These are phyloP conservation scores for Nicotiana sylvestris DNA, from an alignment of 257 asterid species.

Conservation along the genomic window DNA sequence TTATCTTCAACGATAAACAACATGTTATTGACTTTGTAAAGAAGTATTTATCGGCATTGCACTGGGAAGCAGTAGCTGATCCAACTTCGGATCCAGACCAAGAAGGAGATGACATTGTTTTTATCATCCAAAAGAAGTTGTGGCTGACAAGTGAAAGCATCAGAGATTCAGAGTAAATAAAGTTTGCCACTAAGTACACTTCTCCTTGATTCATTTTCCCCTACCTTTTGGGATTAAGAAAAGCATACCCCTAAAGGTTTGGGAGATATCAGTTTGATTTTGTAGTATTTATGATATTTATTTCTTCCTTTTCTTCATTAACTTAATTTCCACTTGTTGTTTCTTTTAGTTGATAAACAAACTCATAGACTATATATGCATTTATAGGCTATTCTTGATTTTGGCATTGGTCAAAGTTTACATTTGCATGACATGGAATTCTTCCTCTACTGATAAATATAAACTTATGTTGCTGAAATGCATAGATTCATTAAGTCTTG, in stretches of 20 bases:
- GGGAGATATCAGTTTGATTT: conserved; percentile 22
- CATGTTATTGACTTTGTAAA: conserved; percentile 73
- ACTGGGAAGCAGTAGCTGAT: conserved; percentile 77
- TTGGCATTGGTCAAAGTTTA: background rate
- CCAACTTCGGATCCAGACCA: conserved; percentile 44
- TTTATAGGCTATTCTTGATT: conserved; percentile 40
- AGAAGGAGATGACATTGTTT: conserved; percentile 62
- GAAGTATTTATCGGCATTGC: conserved; percentile 70
- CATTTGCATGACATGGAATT: background rate
- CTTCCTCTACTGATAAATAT: background rate
- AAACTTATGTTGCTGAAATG: background rate
- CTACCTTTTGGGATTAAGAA: conserved; percentile 40
- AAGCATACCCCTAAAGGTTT: conserved; percentile 19
- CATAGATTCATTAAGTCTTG: background rate
- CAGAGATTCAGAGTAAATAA: conserved; percentile 57
- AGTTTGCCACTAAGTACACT: background rate
- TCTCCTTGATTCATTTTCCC: conserved; percentile 25
- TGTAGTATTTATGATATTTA: conserved; percentile 31
- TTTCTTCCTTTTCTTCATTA: conserved; percentile 4
- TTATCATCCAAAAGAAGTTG: conserved; percentile 69
- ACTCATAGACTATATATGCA: conserved; percentile 16
- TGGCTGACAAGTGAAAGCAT: conserved; percentile 90
- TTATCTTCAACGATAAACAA: conserved; percentile 65
- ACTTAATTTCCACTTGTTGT: conserved; percentile 16
- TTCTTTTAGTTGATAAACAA: conserved; percentile 26